Evolutionary conservation across 2,329 filamentous ascomycete genomes (phyloP).

Genomic region (Verticillium longisporum): DNA sequence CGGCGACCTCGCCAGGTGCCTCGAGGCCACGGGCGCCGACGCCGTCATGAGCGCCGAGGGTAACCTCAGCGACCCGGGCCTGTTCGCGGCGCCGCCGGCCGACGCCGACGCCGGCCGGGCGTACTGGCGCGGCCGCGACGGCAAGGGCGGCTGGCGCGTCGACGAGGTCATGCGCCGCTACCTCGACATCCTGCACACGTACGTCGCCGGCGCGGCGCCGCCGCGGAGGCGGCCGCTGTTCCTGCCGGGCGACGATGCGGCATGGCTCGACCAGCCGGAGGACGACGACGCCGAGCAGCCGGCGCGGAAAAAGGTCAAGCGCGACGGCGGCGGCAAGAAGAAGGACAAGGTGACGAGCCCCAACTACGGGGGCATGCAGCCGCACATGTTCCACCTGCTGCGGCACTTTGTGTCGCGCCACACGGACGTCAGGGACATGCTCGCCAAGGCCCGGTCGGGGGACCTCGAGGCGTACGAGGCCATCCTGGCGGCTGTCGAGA

Average conservation of each 20-base stretch:
- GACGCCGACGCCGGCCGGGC: slow-evolving; percentile 63
- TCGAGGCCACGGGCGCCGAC: slow-evolving; percentile 81
- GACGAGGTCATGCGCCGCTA: slow-evolving; percentile 86
- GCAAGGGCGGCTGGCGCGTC: slow-evolving; percentile 77
- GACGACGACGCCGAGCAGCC: slow-evolving; percentile 26
- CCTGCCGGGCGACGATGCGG: slow-evolving; percentile 50
- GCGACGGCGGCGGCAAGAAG: slow-evolving; percentile 20
- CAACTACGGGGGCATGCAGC: slow-evolving; percentile 77
- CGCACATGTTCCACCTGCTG: slow-evolving; percentile 88
- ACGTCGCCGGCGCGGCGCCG: slow-evolving; percentile 60
- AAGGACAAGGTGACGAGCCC: slow-evolving; percentile 49
- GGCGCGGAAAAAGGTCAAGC: slow-evolving; percentile 34
- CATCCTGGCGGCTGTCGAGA: slow-evolving; percentile 69
- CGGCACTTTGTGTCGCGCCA: slow-evolving; percentile 74
- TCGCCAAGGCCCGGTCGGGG: slow-evolving; percentile 61
- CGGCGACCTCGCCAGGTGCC: slow-evolving; percentile 68
- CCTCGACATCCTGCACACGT: slow-evolving; percentile 78
- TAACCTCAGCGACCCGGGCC: slow-evolving; percentile 82
- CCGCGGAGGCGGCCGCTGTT: slow-evolving; percentile 69
- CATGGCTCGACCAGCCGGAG: slow-evolving; percentile 32
- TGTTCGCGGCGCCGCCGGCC: slow-evolving; percentile 67
- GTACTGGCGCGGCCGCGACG: slow-evolving; percentile 78
- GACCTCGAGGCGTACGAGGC: slow-evolving; percentile 73
- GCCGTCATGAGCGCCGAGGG: slow-evolving; percentile 95
- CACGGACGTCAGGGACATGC: slow-evolving; percentile 77